Base-by-base conservation (phyloP, 345 rosid species). In the Ceriops tagal region DNA sequence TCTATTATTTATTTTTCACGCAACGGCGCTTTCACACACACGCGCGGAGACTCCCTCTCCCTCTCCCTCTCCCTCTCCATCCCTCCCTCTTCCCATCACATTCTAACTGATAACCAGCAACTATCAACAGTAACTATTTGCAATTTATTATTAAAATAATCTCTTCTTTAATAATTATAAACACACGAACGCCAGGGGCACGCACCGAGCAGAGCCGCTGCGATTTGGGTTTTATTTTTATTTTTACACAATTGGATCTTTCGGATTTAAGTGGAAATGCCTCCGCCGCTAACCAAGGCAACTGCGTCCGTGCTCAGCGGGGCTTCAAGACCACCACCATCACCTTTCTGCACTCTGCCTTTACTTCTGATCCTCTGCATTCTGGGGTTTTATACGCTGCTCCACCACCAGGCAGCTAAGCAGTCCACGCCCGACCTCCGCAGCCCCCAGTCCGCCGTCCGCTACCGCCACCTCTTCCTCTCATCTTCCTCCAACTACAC, bases 401-500 rank as follows among this genome's bases (percentile, higher is more conserved):
- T 81, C 75, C 74, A 85, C 85, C 27, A 56, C 67, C 68, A 20
- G 60, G 4, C 53, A 62, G 4, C 47, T 74, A 52, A 56, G 65
- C 70, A 16, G 61, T 5, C 53, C 72, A 52, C 53, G 63, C 37
- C 49, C 2, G 77, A 24, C 61, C 67, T 3, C 59, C 68, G 56
- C 68, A 70, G 49, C 64, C 31, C 74, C 80, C 75, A 73, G 37
- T 75, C 73, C 51, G 68, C 81, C 79, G 75, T 73, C 73, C 68
- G 26, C 58, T 83, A 73, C 86, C 90, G 28, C 73, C 62, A 64
- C 34, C 77, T 74, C 57, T 93, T 91, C 84, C 89, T 93, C 61
- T 91, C 95, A 63, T 78, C 81, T 61, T 81, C 91, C 73, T 63
- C 87, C 55, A 92, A 92, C 88, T 58, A 62, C 84, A 85, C 99